Evolutionary conservation across 305 asterid species (phyloP).

Genomic region (Fraxinus ornus): DNA sequence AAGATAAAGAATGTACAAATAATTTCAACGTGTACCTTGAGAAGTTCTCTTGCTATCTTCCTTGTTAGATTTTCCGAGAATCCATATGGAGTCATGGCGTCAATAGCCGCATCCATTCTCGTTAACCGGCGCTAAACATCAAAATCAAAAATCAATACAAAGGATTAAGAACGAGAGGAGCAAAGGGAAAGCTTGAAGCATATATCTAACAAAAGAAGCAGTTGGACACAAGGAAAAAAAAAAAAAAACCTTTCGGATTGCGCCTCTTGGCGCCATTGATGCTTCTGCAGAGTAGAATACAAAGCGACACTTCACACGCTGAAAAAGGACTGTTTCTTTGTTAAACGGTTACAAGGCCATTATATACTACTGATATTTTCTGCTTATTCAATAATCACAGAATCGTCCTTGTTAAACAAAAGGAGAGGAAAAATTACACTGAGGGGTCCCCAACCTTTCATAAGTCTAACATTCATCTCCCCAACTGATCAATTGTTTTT

Average conservation of each 20-base stretch:
- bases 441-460: not conserved
- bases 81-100: conserved; percentile 53
- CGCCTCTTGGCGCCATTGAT: conserved; percentile 1
- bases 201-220: not conserved
- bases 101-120: conserved; percentile 66
- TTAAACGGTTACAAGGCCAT: not conserved
- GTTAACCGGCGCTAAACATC: conserved; percentile 38
- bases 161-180: not conserved
- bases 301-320: not conserved
- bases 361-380: not conserved
- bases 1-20: not conserved
- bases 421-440: not conserved
- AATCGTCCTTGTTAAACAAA: not conserved
- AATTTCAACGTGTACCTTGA: conserved; percentile 31
- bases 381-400: not conserved
- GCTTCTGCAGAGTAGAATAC: not conserved
- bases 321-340: not conserved
- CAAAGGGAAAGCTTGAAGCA: not conserved
- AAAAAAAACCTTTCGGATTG: not conserved
- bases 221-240: not conserved
- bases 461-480: not conserved
- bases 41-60: conserved; percentile 33
- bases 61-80: conserved; percentile 27
- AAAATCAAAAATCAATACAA: not conserved
- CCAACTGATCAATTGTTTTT: not conserved